These are phyloP conservation scores for Metschnikowia borealis DNA, from an alignment of 805 yeast species.

Conservation along the genomic window DNA sequence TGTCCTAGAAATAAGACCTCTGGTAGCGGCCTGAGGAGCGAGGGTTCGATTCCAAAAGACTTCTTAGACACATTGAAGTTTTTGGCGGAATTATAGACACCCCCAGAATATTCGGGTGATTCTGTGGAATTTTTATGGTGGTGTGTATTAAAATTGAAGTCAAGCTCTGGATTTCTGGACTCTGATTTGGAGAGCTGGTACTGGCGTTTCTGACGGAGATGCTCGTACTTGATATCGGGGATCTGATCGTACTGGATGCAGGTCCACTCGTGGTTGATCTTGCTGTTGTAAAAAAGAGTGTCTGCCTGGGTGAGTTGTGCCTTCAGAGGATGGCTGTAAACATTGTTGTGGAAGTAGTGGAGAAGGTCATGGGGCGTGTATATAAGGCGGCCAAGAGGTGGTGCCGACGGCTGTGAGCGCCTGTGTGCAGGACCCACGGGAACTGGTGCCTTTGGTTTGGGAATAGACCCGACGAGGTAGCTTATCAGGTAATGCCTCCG, in stretches of 20 bases:
- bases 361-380: conserved; percentile 13
- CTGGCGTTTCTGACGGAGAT: conserved; percentile 14
- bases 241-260: conserved; percentile 45
- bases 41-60: conserved; percentile 34
- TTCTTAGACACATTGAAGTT: not conserved
- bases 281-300: conserved; percentile 41
- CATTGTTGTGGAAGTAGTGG: conserved; percentile 8
- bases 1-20: conserved; percentile 76
- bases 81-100: not conserved
- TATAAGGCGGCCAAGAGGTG: conserved; percentile 1
- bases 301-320: conserved; percentile 21
- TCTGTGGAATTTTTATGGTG: too few relatives aligned
- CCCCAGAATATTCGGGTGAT: too few relatives aligned
- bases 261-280: conserved; percentile 59
- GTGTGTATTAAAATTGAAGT: too few relatives aligned
- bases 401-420: not conserved
- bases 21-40: conserved; percentile 42
- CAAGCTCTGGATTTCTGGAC: conserved; percentile 6
- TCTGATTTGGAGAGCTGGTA: conserved; percentile 18
- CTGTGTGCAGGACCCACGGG: not conserved
- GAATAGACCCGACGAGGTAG: not conserved
- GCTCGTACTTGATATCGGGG: conserved; percentile 49
- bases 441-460: not conserved
- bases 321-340: conserved; percentile 9
- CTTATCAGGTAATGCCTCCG: not conserved